Evolutionary conservation across 2,329 filamentous ascomycete species (phyloP).

Genomic region (Orbilia ellipsospora): DNA sequence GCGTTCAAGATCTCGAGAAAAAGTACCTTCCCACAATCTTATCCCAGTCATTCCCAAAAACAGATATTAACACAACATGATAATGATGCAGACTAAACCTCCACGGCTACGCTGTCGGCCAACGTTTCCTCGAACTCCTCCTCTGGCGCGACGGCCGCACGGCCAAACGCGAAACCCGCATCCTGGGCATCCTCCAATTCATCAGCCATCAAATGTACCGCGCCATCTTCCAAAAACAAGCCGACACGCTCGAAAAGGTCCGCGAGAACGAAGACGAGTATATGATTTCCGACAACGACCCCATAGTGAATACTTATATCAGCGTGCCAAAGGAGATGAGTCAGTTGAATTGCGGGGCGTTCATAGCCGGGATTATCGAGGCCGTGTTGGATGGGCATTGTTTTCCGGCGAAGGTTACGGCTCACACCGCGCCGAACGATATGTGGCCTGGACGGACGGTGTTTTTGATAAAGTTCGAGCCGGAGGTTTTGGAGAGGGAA

Average conservation of each 20-base stretch:
- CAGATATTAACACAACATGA: background rate
- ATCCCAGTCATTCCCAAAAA: background rate
- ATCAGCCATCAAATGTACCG: slow-evolving; percentile 93
- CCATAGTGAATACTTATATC: slow-evolving; percentile 92
- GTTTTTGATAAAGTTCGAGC: slow-evolving; percentile 90
- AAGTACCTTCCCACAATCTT: slow-evolving; percentile 67
- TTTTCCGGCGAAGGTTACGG: slow-evolving; percentile 89
- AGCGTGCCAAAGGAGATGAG: slow-evolving; percentile 94
- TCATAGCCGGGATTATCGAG: slow-evolving; percentile 93
- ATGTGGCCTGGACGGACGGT: slow-evolving; percentile 98
- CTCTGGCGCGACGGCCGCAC: slow-evolving; percentile 81
- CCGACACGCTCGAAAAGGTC: slow-evolving; percentile 91
- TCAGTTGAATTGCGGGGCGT: slow-evolving; percentile 95
- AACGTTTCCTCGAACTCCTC: slow-evolving; percentile 93
- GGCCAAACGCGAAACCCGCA: slow-evolving; percentile 81
- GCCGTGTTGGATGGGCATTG: slow-evolving; percentile 91
- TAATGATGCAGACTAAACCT: slow-evolving; percentile 76
- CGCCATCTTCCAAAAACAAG: slow-evolving; percentile 88
- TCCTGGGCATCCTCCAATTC: slow-evolving; percentile 92
- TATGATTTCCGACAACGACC: slow-evolving; percentile 99
- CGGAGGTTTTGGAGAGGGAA: slow-evolving; percentile 92
- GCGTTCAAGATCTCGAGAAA: slow-evolving; percentile 92
- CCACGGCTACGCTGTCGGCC: slow-evolving; percentile 91
- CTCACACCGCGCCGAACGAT: slow-evolving; percentile 80
- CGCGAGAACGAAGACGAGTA: slow-evolving; percentile 89